Evolutionary conservation across 129 eudicot genomes (phyloP), one percentile per base, ranked within the genome.

Genomic region (Oenanthe sinensis): DNA sequence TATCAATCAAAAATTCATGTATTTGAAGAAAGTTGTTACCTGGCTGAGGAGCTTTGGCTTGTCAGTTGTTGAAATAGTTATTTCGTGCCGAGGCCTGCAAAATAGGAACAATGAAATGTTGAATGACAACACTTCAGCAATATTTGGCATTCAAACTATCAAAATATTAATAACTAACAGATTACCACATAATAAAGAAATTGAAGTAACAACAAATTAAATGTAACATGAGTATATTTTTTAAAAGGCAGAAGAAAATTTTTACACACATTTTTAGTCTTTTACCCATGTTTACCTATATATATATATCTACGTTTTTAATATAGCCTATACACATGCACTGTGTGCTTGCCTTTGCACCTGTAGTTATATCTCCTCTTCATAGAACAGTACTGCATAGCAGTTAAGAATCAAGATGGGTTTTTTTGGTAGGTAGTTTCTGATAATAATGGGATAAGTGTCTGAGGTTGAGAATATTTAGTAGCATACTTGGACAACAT

Each of bases 31-130:
- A 52, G 47, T 24, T 45, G 71, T 71, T 89, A 91, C 98, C 98
- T 85, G 87, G 77, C 86, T 88, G 60, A 91, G 96, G 78, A 95
- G 97, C 85, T 91, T 95, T 50, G 96, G 96, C 86, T 88, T 95
- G 87, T 95, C 98, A 79, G 80, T 78, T 30, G 97, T 95, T 48
- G 97, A 95, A 80, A 95, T 88, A 28, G 92, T 91, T 39, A 95
- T 85, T 82, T 95, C 98, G 17, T 88, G 90, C 82, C 85, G 60
- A 77, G 90, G 92, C 91, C 98, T 95, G 80, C 87, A 88, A 48
- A 80, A 84, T 79, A 22, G 62, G 52, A 81, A 15, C 22, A 77
- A 46, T 71, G 73, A 77, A 76, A 71, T 63, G 80, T 83, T 82
- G 65, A 50, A 40, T 45, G 74, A 24, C 15, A 30, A 71, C 75